Base-by-base conservation (phyloP, 192 early-diverging fungal species). In the Coemansia sp. region DNA sequence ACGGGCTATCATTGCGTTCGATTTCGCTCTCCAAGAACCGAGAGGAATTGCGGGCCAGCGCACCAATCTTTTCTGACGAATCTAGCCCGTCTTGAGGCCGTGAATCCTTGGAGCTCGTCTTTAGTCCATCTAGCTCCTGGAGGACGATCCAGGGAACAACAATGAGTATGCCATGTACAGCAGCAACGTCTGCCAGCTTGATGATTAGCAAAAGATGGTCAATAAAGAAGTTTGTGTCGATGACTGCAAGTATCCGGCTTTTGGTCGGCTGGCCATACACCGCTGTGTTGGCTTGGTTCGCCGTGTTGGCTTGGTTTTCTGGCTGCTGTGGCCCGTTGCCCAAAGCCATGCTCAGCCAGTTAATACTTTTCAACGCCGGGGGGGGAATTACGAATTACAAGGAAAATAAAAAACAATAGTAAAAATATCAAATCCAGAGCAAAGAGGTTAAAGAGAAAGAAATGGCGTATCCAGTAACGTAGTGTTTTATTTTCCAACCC, bases 191-290 rank as follows among this genome's bases (percentile, higher is more conserved):
- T 12, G 69, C 44, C 12, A 81, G 64, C 12, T 67, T 23, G 24
- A 38, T 35, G 33, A 81, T 53, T 26, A 81, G 38, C 14, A 57
- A 24, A 38, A 81, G 63, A 56, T 74, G 52, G 56, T 64, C 63
- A 10, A 81, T 67, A 68, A 81, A 64, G 49, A 71, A 81, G 73
- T 81, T 81, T 23, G 78, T 81, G 63, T 81, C 78, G 26, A 81
- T 38, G 18, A 81, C 78, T 4, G 60, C 78, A 24, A 60, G 53
- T 63, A 81, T 48, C 7, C 41, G 56, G 4, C 69, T 66, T 5
- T 23, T n/a, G 58, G 66, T 64, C 8, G 67, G 38, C 23, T 75
- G 49, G 51, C 71, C 69, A 39, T 41, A 11, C 35, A 33, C 23
- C 12, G 35, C 2, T 11, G 56, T 36, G 16, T 20, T 8, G 16